Evolutionary conservation across 352 stramenopile genomes (phyloP), one percentile per base, ranked within the genome.

Genomic region (Phytopythium vexans): DNA sequence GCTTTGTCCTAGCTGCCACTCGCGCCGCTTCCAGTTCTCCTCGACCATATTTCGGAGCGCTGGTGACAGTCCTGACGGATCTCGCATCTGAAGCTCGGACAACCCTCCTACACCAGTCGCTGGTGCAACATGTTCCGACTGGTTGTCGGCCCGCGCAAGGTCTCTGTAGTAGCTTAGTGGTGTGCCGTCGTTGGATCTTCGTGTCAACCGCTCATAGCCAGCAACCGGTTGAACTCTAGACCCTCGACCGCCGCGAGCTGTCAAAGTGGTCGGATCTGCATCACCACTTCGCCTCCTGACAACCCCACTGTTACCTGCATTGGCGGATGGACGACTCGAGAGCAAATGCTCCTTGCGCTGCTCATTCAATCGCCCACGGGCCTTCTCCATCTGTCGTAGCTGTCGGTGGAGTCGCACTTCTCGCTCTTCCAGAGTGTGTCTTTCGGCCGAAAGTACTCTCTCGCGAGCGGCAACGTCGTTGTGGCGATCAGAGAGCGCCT

Each of bases 11-110:
- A 55, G 7, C 46, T 45, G 34, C 44, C 65, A 61, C 42, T 72
- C 60, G 44, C 60, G 60, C 33, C 63, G 60, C 43, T 70, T 44
- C 79, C 77, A 89, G 36, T 87, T 79, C 4, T 68, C 70, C 44
- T 89, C 79, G 4, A 89, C 61, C 8, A 88, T 62, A 34, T 74
- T 58, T 4, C 79, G 50, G 32, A 89, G 72, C 10, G 70, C 54
- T 34, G 74, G 64, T 21, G 76, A 67, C 8, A 89, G 58, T 6
- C 76, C 76, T 3, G 79, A 82, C 8, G 78, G 78, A 36, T 87
- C 78, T 14, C 15, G 52, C 32, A 49, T 53, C 31, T 64, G 21
- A 27, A 27, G 21, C 1, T 27, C 21, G 21, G 2, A 27, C 21
- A 27, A 27, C 21, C 21, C 21, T 27, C 1, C 21, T 27, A 27